phyloP scores from a whole-genome alignment of 2,329 filamentous ascomycete species.

The Fusarium solani-melongenae region DNA sequence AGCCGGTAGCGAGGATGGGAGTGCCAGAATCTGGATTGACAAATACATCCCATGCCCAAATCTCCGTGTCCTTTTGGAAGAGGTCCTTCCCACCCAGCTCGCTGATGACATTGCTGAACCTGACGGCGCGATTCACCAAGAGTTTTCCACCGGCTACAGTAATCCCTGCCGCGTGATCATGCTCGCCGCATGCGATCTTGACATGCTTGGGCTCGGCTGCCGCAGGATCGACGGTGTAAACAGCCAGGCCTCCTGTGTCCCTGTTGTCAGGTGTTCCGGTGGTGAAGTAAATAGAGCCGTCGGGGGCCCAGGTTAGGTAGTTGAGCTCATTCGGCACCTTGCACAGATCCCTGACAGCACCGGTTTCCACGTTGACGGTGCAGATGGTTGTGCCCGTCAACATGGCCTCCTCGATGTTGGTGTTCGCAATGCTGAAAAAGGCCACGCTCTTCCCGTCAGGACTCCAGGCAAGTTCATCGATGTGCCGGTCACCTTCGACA shows the following conservation, averaged over 20 bases:
- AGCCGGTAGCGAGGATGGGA: constrained; percentile 6
- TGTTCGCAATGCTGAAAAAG: constrained; percentile 10
- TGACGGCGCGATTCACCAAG: constrained; percentile 12
- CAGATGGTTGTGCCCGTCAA: constrained; percentile 22
- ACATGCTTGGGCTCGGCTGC: not conserved
- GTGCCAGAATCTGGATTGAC: not conserved
- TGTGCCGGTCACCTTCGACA: constrained; percentile 11
- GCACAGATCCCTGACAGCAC: constrained; percentile 7
- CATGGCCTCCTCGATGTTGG: constrained; percentile 24
- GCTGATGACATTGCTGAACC: constrained; percentile 1
- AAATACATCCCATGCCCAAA: constrained; percentile 27
- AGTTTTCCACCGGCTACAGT: constrained; percentile 8
- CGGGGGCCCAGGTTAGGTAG: constrained; percentile 22
- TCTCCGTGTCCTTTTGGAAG: constrained; percentile 11
- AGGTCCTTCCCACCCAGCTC: constrained; percentile 19
- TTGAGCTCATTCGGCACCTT: constrained; percentile 7
- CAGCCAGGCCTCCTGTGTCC: constrained; percentile 7
- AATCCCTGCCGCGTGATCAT: constrained; percentile 28
- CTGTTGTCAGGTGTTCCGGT: constrained; percentile 10
- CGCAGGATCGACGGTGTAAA: constrained; percentile 17
- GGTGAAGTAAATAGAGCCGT: constrained; percentile 32
- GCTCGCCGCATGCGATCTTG: constrained; percentile 19
- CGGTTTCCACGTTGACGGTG: constrained; percentile 12
- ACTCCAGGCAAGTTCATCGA: constrained; percentile 30
- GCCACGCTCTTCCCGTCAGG: constrained; percentile 24